These are phyloP conservation scores for Podospora conica DNA, from an alignment of 495 filamentous ascomycete species.

Conservation along the genomic window DNA sequence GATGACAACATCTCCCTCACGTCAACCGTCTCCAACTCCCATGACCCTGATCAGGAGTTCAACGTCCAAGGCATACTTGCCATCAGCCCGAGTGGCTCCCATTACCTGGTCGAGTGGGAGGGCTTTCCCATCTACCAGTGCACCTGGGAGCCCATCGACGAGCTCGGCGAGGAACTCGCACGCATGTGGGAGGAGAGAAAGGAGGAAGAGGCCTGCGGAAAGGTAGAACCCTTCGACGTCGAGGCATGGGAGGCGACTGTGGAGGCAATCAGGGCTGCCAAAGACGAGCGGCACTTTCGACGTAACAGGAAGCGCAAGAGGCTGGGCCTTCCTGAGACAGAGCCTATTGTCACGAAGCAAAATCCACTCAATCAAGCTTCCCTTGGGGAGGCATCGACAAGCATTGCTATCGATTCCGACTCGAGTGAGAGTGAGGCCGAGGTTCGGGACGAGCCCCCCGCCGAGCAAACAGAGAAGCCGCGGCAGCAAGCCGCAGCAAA, in stretches of 20 bases:
- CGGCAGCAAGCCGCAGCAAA: not conserved
- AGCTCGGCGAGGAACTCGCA: constrained; percentile 46
- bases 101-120: constrained; percentile 63
- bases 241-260: constrained; percentile 35
- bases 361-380: constrained; percentile 17
- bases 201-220: constrained; percentile 36
- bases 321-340: constrained; percentile 22
- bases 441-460: not conserved
- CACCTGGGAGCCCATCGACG: constrained; percentile 59
- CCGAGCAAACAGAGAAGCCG: not conserved
- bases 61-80: constrained; percentile 47
- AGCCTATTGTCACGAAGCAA: not conserved
- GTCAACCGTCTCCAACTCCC: constrained; percentile 45
- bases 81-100: constrained; percentile 40
- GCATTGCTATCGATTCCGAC: not conserved
- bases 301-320: constrained; percentile 42
- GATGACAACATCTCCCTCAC: constrained; percentile 60
- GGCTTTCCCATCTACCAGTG: constrained; percentile 51
- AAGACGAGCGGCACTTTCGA: constrained; percentile 39
- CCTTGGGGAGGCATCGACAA: not conserved
- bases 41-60: constrained; percentile 40
- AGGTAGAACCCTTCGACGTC: constrained; percentile 43
- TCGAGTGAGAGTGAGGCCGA: not conserved
- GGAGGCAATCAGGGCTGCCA: constrained; percentile 21
- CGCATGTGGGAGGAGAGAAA: constrained; percentile 51